Base-by-base conservation (phyloP, 768 basidiomycete genomes). In the Rhizopogon vulgaris region DNA sequence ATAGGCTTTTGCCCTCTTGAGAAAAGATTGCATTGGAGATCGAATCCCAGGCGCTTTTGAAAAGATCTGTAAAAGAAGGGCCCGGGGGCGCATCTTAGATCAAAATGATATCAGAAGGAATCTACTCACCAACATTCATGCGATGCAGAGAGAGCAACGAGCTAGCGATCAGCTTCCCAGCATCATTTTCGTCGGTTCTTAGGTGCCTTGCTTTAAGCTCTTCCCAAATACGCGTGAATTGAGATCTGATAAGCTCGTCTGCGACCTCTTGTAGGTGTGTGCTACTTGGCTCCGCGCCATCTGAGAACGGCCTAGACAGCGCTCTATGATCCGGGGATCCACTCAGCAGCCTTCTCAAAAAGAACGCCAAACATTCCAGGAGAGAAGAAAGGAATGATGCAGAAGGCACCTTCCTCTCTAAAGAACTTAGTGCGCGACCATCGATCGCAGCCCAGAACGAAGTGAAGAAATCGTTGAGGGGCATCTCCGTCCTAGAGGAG, bases 371-470 rank as follows among this genome's bases (percentile, higher is more conserved):
- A 58, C 83, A 89, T 66, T 96, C 94, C 7, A 89, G 66, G 3
- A 90, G 60, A 0, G 87, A 77, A 0, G 79, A 74, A 15, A 87
- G 69, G 68, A 93, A 88, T 9, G 89, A 83, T 0, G 82, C 76
- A 4, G 78, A 78, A 10, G 77, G 71, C 7, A 71, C 70, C 1
- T 72, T 62, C 6, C 81, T 74, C 45, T 83, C 74, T 9, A 85
- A 73, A 0, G 82, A 73, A 34, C 75, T 79, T 4, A 89, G 73
- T 0, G 85, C 82, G 22, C 81, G 78, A 6, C 80, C 79, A 48
- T 88, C 83, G 1, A 90, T 66, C 0, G 90, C 92, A 14, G 83
- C 78, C 92, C 94, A 96, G 60, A 97, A 83, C 0, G 90, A 80
- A 1, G 73, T 68, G 62, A 92, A 88, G 39, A 95, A 69, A 27